A percentile compares a stretch with the other conserved stretches of the same genome.
These are phyloP conservation scores for Lepidium africanum DNA, from an alignment of 345 rosid genomes.

Conservation along the genomic window DNA sequence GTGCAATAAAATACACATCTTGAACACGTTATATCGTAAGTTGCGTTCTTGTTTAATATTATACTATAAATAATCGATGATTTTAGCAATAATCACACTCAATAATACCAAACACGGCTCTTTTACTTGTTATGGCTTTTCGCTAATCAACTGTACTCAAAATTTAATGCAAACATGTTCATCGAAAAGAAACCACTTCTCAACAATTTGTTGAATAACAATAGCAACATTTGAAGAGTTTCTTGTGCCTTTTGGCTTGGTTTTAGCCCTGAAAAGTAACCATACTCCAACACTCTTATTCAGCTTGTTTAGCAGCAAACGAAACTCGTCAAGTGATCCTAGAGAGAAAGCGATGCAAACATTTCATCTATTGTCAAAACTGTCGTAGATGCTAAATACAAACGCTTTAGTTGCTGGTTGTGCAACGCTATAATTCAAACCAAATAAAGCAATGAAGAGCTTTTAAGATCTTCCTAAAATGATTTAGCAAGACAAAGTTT, in stretches of 20 bases:
- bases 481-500: not conserved
- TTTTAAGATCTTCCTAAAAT: not conserved
- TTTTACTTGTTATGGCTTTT: not conserved
- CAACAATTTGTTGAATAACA: not conserved
- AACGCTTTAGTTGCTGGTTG: not conserved
- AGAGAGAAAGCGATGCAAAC: not conserved
- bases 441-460: not conserved
- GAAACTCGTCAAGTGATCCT: not conserved
- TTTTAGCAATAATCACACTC: slow-evolving; percentile 2
- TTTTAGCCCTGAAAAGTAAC: not conserved
- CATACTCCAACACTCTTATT: not conserved
- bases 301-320: not conserved
- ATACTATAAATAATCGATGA: not conserved
- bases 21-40: not conserved
- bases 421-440: not conserved
- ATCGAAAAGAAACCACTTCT: not conserved
- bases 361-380: not conserved
- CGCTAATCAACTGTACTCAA: not conserved
- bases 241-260: not conserved
- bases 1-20: slow-evolving; percentile 5
- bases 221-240: not conserved
- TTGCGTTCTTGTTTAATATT: not conserved
- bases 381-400: not conserved
- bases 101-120: not conserved
- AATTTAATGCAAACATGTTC: not conserved